Percentiles rank a stretch among this genome's conserved stretches.
Conservation (phyloP, 768 basidiomycete species). For the Termitomyces sp. region DNA sequence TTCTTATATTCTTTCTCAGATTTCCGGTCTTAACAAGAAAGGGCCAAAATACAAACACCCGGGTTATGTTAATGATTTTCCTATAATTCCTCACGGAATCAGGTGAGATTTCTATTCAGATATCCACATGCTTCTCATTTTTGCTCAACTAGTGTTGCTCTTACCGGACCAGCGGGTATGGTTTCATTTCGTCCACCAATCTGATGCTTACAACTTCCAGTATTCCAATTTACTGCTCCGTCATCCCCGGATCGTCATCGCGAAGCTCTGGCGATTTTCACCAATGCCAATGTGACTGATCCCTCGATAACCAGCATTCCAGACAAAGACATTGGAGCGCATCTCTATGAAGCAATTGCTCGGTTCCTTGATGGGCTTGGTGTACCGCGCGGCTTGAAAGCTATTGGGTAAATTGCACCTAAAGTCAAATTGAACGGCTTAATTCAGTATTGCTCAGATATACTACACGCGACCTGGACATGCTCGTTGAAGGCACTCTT, state of each 20-base stretch:
- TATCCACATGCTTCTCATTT: background rate
- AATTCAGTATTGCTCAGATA: conserved; percentile 37
- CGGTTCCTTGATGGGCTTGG: conserved; percentile 82
- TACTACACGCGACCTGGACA: conserved; percentile 55
- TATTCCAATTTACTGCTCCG: conserved; percentile 94
- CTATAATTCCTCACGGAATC: conserved; percentile 92
- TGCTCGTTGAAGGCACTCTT: conserved; percentile 85
- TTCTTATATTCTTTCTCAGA: conserved; percentile 38
- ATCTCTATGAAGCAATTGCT: conserved; percentile 83
- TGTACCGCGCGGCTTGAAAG: conserved; percentile 82
- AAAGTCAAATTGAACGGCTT: background rate
- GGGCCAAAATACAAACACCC: conserved; percentile 90
- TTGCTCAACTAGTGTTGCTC: conserved; percentile 59
- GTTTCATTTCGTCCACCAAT: background rate
- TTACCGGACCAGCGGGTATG: conserved; percentile 80
- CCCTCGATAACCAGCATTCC: conserved; percentile 69
- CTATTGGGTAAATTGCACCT: conserved; percentile 48
- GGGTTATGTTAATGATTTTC: conserved; percentile 79
- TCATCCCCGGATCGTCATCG: conserved; percentile 91
- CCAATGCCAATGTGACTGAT: conserved; percentile 55
- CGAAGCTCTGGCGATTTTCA: conserved; percentile 83
- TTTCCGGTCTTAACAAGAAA: conserved; percentile 91
- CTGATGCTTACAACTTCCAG: conserved; percentile 26
- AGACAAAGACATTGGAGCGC: conserved; percentile 71
- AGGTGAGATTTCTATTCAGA: conserved; percentile 35